phyloP scores from a whole-genome alignment of 2,329 filamentous ascomycete species.

The Passalora sequoiae region DNA sequence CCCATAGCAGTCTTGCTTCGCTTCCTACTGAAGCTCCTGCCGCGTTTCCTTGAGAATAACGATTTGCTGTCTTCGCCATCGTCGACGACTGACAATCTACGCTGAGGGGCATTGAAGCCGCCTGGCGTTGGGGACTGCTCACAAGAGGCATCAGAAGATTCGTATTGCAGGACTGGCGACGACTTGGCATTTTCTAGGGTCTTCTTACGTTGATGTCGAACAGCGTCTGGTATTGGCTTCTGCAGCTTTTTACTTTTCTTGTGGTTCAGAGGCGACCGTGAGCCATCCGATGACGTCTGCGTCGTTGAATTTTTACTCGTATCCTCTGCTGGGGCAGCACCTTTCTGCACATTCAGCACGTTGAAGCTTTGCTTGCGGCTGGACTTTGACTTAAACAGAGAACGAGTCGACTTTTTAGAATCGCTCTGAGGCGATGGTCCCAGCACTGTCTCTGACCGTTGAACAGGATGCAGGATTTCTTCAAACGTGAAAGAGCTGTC shows the following conservation, averaged over 20 bases:
- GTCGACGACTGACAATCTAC: conserved; percentile 14
- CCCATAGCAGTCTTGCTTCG: conserved; percentile 17
- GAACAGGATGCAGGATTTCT: conserved; percentile 11
- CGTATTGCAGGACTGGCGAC: conserved; percentile 1
- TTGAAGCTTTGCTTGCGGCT: conserved; percentile 4
- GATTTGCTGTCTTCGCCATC: conserved; percentile 13
- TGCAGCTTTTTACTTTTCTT: conserved; percentile 30
- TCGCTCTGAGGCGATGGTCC: conserved; percentile 1
- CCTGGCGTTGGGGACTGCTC: conserved; percentile 7
- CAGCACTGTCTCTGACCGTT: conserved; percentile 2
- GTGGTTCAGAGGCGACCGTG: background rate
- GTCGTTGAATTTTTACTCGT: background rate
- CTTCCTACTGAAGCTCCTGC: conserved; percentile 22
- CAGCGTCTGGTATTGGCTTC: conserved; percentile 29
- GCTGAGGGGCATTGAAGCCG: conserved; percentile 6
- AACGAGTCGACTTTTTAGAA: conserved; percentile 13
- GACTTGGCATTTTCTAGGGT: conserved; percentile 17
- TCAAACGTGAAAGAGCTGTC: conserved; percentile 23
- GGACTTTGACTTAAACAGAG: conserved; percentile 11
- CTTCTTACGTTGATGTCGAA: conserved; percentile 20
- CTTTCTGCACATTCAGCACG: conserved; percentile 5
- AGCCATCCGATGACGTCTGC: conserved; percentile 3
- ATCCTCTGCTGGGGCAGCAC: background rate
- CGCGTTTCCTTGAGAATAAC: conserved; percentile 11
- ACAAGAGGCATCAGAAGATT: conserved; percentile 1